Evolutionary conservation across 1,284 basidiomycete species (phyloP).

Genomic region (Boletus sp.): DNA sequence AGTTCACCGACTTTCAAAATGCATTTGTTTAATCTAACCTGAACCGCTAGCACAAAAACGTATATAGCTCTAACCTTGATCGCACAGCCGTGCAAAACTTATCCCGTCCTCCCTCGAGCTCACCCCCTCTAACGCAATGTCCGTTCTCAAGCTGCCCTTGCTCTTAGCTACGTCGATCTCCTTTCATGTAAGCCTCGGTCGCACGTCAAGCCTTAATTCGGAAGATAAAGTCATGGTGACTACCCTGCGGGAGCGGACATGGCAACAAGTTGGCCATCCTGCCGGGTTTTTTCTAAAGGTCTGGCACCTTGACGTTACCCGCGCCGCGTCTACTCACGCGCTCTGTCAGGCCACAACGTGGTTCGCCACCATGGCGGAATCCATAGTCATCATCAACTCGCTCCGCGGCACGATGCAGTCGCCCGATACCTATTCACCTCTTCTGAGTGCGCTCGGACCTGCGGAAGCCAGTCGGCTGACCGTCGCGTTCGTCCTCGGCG

Average conservation of each 20-base stretch:
- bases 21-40: neutral
- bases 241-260: conserved; percentile 4
- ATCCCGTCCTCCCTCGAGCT: too few relatives aligned
- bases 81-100: too few relatives aligned
- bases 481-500: conserved; percentile 14
- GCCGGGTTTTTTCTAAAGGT: conserved; percentile 3
- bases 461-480: conserved; percentile 10
- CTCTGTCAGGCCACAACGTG: conserved; percentile 3
- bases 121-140: too few relatives aligned
- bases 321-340: neutral
- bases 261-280: conserved; percentile 1
- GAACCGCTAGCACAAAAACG: neutral
- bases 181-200: conserved; percentile 5
- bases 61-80: too few relatives aligned
- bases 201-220: neutral
- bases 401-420: neutral
- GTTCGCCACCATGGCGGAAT: conserved; percentile 8
- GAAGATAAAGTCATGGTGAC: conserved; percentile 8
- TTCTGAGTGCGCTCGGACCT: conserved; percentile 10
- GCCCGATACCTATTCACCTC: neutral
- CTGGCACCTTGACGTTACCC: neutral
- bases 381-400: conserved; percentile 4
- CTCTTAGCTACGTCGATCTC: conserved; percentile 3
- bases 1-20: too few relatives aligned
- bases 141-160: conserved; percentile 5